phyloP scores from a whole-genome alignment of 176 grass and related monocot genomes.

The Raddia guianensis region DNA sequence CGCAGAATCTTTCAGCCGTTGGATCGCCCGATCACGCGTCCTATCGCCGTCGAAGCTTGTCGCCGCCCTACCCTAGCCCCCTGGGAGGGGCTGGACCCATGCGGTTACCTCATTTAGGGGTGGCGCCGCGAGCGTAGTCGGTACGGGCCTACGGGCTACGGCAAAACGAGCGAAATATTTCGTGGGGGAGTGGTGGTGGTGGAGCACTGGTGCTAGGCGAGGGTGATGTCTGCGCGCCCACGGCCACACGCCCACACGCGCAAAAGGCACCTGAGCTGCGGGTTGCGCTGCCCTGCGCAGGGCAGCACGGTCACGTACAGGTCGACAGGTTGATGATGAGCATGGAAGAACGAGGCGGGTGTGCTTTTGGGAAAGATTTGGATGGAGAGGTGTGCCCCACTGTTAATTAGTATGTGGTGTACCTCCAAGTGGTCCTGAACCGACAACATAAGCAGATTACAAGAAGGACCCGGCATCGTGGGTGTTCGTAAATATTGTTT shows the following conservation, averaged over 20 bases:
- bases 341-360: conserved; percentile 24
- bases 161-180: conserved; percentile 31
- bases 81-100: conserved; percentile 35
- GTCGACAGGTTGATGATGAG: conserved; percentile 43
- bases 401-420: not conserved
- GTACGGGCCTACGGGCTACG: conserved; percentile 41
- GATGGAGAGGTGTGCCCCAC: not conserved
- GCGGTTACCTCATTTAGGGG: conserved; percentile 47
- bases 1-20: conserved; percentile 63
- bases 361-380: conserved; percentile 21
- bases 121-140: conserved; percentile 23
- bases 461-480: too few species aligned
- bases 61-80: conserved; percentile 26
- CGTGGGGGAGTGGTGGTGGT: not conserved
- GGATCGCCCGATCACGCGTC: conserved; percentile 43
- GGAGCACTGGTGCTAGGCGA: not conserved
- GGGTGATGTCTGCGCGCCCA: conserved; percentile 38
- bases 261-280: conserved; percentile 12
- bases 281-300: conserved; percentile 25
- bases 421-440: conserved; percentile 7
- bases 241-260: not conserved
- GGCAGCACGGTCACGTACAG: conserved; percentile 59
- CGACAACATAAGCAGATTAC: not conserved
- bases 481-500: too few species aligned
- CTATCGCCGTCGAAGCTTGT: conserved; percentile 51